A percentile compares a stretch with the other conserved stretches of the same genome.
These are phyloP conservation scores for Margaritispora aquatica DNA, from an alignment of 495 filamentous ascomycete species.

Conservation along the genomic window DNA sequence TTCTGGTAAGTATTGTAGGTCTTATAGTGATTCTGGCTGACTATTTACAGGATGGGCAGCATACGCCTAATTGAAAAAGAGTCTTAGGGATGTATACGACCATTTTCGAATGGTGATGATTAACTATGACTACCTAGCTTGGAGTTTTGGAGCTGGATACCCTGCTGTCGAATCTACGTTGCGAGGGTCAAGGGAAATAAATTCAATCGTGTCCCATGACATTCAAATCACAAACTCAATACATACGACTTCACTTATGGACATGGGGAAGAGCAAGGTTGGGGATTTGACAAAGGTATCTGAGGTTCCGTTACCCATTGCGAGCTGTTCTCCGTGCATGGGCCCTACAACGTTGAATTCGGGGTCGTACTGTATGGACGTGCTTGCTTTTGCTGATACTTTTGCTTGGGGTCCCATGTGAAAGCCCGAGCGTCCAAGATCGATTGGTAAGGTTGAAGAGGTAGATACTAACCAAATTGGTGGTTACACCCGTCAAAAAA, in stretches of 20 bases:
- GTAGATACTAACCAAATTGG: not conserved
- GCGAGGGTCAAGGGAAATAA: not conserved
- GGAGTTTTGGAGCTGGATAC: not conserved
- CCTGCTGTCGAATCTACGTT: not conserved
- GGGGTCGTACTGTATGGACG: no score
- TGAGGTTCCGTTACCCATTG: not conserved
- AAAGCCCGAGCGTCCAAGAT: not conserved
- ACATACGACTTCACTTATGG: not conserved
- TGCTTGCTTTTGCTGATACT: not conserved
- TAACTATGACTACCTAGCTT: no score
- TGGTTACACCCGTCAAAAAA: not conserved
- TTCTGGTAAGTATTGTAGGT: constrained; percentile 54
- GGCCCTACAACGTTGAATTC: no score
- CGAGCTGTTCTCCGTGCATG: not conserved
- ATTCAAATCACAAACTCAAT: not conserved
- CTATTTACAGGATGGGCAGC: constrained; percentile 52
- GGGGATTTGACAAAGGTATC: not conserved
- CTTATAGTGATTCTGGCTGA: constrained; percentile 10
- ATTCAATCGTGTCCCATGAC: not conserved
- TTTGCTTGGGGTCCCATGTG: not conserved
- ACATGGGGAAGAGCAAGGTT: not conserved
- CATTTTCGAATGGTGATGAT: not conserved
- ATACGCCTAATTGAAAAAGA: constrained; percentile 42
- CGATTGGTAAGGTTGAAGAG: no score
- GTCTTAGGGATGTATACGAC: not conserved